A percentile compares a stretch with the other conserved stretches of the same genome.
phyloP scores from a whole-genome alignment of 495 filamentous ascomycete species.

The Diplogelasinospora grovesii region DNA sequence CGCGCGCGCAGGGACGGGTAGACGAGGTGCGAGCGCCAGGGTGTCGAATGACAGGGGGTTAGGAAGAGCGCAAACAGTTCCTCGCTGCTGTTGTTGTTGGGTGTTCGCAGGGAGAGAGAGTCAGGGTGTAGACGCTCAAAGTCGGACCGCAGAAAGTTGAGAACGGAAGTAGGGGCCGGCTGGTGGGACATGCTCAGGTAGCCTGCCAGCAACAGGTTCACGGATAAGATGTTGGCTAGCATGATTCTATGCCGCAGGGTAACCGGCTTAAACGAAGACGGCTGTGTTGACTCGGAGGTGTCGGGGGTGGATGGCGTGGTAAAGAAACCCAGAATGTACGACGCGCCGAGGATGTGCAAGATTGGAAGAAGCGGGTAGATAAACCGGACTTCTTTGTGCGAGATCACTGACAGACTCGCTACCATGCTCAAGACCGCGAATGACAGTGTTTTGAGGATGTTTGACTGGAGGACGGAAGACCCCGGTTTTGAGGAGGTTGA shows the following conservation, averaged over 20 bases:
- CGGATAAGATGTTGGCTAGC: slow-evolving; percentile 51
- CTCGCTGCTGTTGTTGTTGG: slow-evolving; percentile 8
- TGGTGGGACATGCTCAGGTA: slow-evolving; percentile 77
- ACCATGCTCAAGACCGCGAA: slow-evolving; percentile 55
- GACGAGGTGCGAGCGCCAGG: slow-evolving; percentile 87
- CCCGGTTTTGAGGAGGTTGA: slow-evolving; percentile 26
- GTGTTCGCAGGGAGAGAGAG: slow-evolving; percentile 19
- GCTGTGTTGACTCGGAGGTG: slow-evolving; percentile 14
- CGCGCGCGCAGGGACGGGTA: slow-evolving; percentile 69
- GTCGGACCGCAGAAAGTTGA: slow-evolving; percentile 65
- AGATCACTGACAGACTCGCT: slow-evolving; percentile 62
- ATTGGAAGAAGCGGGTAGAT: slow-evolving; percentile 87
- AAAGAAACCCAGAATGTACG: slow-evolving; percentile 61
- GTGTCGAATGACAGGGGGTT: slow-evolving; percentile 96
- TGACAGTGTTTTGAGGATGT: slow-evolving; percentile 52
- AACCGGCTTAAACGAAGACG: slow-evolving; percentile 8
- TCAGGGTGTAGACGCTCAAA: slow-evolving; percentile 49
- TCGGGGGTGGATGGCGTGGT: slow-evolving; percentile 30
- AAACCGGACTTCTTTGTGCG: slow-evolving; percentile 97
- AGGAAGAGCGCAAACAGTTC: slow-evolving; percentile 75
- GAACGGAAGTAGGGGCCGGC: slow-evolving; percentile 63
- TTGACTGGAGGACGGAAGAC: slow-evolving; percentile 30
- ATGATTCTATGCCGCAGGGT: slow-evolving; percentile 43
- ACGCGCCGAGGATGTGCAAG: slow-evolving; percentile 72
- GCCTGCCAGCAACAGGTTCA: slow-evolving; percentile 63